Evolutionary conservation across 2,329 filamentous ascomycete genomes (phyloP).

Genomic region (Fusarium agapanthi): DNA sequence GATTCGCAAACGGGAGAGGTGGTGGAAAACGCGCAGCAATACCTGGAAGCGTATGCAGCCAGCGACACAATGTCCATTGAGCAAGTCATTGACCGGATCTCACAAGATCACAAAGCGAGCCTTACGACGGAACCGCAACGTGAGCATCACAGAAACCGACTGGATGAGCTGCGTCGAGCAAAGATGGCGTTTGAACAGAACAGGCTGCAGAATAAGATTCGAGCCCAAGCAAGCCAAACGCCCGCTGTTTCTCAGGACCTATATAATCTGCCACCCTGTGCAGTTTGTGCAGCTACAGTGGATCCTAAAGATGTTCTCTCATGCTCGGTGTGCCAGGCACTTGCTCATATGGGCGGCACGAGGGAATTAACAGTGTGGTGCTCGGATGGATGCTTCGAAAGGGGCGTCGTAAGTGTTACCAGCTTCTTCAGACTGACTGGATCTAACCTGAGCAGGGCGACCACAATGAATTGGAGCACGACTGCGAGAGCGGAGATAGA

Average conservation of each 20-base stretch:
- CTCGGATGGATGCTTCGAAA: slow-evolving; percentile 52
- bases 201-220: slow-evolving; percentile 50
- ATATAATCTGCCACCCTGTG: slow-evolving; percentile 52
- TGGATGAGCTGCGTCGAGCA: slow-evolving; percentile 59
- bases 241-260: slow-evolving; percentile 45
- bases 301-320: slow-evolving; percentile 50
- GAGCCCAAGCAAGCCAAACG: slow-evolving; percentile 43
- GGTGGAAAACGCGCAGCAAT: slow-evolving; percentile 48
- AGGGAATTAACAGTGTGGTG: slow-evolving; percentile 55
- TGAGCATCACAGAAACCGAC: slow-evolving; percentile 49
- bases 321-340: slow-evolving; percentile 57
- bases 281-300: slow-evolving; percentile 49
- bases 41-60: slow-evolving; percentile 50
- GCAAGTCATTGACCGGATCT: slow-evolving; percentile 48
- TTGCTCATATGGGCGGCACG: slow-evolving; percentile 49
- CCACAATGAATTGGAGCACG: slow-evolving; percentile 51
- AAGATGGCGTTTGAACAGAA: slow-evolving; percentile 59
- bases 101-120: slow-evolving; percentile 44
- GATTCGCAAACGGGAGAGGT: slow-evolving; percentile 46
- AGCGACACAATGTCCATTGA: slow-evolving; percentile 44
- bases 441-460: slow-evolving; percentile 48
- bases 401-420: slow-evolving; percentile 51
- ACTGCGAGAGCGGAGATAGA: slow-evolving; percentile 52
- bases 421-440: background rate
- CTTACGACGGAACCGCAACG: slow-evolving; percentile 48